Base-by-base conservation (phyloP, 768 basidiomycete species). In the Mycena leptocephala region DNA sequence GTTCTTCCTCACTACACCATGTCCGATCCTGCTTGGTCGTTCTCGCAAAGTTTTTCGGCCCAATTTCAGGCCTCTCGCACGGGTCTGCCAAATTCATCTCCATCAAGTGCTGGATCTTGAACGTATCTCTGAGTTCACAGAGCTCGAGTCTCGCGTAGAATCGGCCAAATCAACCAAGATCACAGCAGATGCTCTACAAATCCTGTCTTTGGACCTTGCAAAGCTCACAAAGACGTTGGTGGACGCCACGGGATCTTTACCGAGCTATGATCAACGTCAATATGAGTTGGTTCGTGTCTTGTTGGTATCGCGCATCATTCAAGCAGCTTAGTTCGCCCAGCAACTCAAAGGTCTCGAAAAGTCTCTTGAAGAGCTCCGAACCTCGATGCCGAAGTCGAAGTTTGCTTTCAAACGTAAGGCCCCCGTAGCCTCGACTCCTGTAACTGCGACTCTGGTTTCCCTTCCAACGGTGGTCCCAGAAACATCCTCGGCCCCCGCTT, bases 181-280 rank as follows among this genome's bases (percentile, higher is more conserved):
- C 11, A 76, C 83, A 35, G 73, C 81, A 35, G 86, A 87, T n/a
- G 79, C 75, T 18, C 48, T 92, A 4, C 87, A 90, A 70, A 84
- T 82, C 22, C 76, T 94, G 10, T 85, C 91, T 4, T 75, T 86
- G 11, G 90, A 91, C 51, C 82, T 93, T 24, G 89, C 92, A 5
- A 91, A 89, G 74, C 82, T 95, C 55, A 87, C 91, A 55, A 96
- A 93, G 79, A 87, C 86, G 28, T 87, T 96, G 22, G 86, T 88
- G 8, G 93, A 93, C 81, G 94, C 93, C 7, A 91, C 90, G 11
- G 89, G 89, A 9, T 91, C 89, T 72, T 84, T 96, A 56, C 93
- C 95, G 5, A 86, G 89, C 46, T 95, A 95, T 80, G 94, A 95
- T 82, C 95, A 94, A 80, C 89, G 93, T 68, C 93, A 92, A 80